phyloP scores from a whole-genome alignment of 768 basidiomycete genomes.

The Leccinum broughii region DNA sequence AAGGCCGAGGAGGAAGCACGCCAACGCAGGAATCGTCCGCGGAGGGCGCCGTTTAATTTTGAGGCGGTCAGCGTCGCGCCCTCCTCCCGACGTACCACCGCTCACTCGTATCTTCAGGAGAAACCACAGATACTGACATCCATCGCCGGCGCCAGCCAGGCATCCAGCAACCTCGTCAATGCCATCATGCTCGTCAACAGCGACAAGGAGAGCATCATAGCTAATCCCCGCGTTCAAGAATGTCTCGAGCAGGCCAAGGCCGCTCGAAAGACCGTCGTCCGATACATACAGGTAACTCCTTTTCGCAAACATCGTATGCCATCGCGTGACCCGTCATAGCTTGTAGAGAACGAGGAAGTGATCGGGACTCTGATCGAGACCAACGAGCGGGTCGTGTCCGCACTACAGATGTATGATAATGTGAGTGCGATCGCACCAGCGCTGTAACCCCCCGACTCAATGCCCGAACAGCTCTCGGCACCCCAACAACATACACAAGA shows the following conservation, averaged over 20 bases:
- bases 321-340: constrained; percentile 40
- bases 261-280: constrained; percentile 74
- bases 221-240: constrained; percentile 83
- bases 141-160: constrained; percentile 88
- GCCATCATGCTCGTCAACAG: constrained; percentile 91
- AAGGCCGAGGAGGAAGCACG: constrained; percentile 33
- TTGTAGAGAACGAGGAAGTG: constrained; percentile 91
- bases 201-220: constrained; percentile 71
- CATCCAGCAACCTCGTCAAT: constrained; percentile 89
- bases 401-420: constrained; percentile 83
- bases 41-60: constrained; percentile 78
- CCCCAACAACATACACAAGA: constrained; percentile 40
- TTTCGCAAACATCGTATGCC: not conserved
- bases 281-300: constrained; percentile 79
- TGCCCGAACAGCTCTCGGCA: constrained; percentile 37
- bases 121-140: constrained; percentile 84
- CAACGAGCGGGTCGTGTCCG: constrained; percentile 87
- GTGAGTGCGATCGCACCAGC: constrained; percentile 36
- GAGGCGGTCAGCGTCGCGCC: constrained; percentile 52
- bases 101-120: constrained; percentile 54
- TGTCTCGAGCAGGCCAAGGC: constrained; percentile 77
- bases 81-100: not conserved
- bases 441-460: not conserved
- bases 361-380: constrained; percentile 94
- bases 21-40: constrained; percentile 40